phyloP scores from a whole-genome alignment of 192 early-diverging fungal species.

The Umbelopsis isabellina region DNA sequence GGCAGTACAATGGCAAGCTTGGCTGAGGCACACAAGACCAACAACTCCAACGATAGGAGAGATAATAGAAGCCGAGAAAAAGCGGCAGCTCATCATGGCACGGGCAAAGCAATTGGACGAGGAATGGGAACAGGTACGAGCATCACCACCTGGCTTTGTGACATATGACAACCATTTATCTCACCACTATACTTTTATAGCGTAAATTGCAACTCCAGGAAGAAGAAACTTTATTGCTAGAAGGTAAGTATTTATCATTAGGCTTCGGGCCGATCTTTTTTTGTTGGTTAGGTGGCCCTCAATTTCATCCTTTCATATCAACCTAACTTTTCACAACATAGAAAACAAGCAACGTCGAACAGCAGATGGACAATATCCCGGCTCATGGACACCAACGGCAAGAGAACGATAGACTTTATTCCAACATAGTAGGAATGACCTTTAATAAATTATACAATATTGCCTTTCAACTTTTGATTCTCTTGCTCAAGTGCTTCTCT shows the following conservation, averaged over 20 bases:
- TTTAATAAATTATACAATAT: constrained; percentile 6
- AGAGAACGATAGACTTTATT: constrained; percentile 13
- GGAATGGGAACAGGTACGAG: constrained; percentile 30
- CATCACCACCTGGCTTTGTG: neutral
- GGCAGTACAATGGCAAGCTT: constrained; percentile 43
- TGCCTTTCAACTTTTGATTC: constrained; percentile 11
- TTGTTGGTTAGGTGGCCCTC: neutral
- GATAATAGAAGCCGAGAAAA: constrained; percentile 26
- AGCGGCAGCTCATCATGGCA: constrained; percentile 26
- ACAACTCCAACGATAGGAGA: constrained; percentile 30
- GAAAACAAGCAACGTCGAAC: neutral
- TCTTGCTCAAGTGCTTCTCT: constrained; percentile 6
- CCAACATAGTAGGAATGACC: neutral
- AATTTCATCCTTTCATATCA: neutral
- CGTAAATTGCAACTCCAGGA: constrained; percentile 10
- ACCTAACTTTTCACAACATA: neutral
- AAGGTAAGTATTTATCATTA: neutral
- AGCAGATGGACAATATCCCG: constrained; percentile 1
- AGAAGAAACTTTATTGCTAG: neutral
- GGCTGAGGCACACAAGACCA: constrained; percentile 38
- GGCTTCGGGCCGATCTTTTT: neutral
- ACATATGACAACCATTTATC: neutral
- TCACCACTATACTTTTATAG: neutral
- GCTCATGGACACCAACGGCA: constrained; percentile 9
- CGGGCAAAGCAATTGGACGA: constrained; percentile 38